Percentiles rank a stretch among this genome's conserved stretches.
Evolutionary conservation across 306 rosid species (phyloP).

Genomic region (Amphicarpaea edgeworthii): DNA sequence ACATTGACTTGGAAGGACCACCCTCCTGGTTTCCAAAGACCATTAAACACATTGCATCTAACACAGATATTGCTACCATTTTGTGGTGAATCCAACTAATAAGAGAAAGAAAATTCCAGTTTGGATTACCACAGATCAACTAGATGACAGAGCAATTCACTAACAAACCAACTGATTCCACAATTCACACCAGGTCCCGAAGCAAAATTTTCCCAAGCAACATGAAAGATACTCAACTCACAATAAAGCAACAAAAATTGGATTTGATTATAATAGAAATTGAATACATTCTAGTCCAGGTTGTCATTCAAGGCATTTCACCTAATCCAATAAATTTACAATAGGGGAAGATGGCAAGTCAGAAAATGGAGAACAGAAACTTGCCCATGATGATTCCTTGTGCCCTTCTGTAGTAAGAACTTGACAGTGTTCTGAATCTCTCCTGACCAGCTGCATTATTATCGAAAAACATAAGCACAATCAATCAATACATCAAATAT

Average conservation of each 20-base stretch:
- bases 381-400: constrained; percentile 96
- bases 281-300: background rate
- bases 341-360: background rate
- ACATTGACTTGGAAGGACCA: constrained; percentile 22
- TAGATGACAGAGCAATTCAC: constrained; percentile 9
- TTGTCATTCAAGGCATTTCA: constrained; percentile 7
- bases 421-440: constrained; percentile 92
- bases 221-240: constrained; percentile 17
- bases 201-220: constrained; percentile 4
- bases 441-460: constrained; percentile 91
- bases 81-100: background rate
- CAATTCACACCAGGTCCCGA: constrained; percentile 8
- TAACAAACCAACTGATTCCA: constrained; percentile 31
- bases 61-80: background rate
- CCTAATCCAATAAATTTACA: constrained; percentile 3
- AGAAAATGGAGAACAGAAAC: constrained; percentile 43
- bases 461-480: constrained; percentile 31
- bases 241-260: constrained; percentile 9
- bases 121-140: constrained; percentile 13
- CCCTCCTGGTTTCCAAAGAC: constrained; percentile 32
- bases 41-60: constrained; percentile 31
- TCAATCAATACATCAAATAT: constrained; percentile 50
- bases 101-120: constrained; percentile 26
- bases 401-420: constrained; percentile 96
- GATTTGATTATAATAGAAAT: constrained; percentile 3